These are phyloP conservation scores for Boletus huronensis DNA, from an alignment of 768 basidiomycete genomes.

Conservation along the genomic window DNA sequence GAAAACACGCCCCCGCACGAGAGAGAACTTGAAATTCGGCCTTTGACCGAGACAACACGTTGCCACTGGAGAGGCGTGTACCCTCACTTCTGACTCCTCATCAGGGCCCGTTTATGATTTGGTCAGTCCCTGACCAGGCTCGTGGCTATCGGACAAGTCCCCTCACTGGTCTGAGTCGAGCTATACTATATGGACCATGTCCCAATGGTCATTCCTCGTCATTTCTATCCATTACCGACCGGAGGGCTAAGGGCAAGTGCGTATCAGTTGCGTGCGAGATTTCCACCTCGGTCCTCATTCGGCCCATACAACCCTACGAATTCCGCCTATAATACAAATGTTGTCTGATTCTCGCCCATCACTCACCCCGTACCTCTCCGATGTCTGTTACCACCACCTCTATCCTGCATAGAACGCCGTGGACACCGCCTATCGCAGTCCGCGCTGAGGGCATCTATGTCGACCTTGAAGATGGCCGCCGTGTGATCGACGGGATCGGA, in stretches of 20 bases:
- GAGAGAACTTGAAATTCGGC: background rate
- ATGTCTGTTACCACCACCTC: slow-evolving; percentile 25
- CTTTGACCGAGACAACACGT: background rate
- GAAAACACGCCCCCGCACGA: too few relatives aligned
- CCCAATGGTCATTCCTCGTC: background rate
- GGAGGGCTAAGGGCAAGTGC: background rate
- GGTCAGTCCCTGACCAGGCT: background rate
- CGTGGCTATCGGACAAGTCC: too few relatives aligned
- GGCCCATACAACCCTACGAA: background rate
- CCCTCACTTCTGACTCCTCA: too few relatives aligned
- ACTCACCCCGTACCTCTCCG: background rate
- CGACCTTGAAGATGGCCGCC: slow-evolving; percentile 63
- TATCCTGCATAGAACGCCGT: slow-evolving; percentile 70
- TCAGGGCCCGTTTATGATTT: too few relatives aligned
- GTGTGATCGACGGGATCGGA: slow-evolving; percentile 75
- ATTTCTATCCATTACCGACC: too few relatives aligned
- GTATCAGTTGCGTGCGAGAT: background rate
- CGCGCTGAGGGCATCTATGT: slow-evolving; percentile 68
- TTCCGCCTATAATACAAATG: background rate
- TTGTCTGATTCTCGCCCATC: background rate
- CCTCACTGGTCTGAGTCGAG: background rate
- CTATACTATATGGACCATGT: background rate
- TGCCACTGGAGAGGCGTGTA: background rate
- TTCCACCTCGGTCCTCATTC: background rate
- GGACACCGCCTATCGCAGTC: slow-evolving; percentile 67